These are phyloP conservation scores for Phytophthora multivora DNA, from an alignment of 352 stramenopile species.

Conservation along the genomic window DNA sequence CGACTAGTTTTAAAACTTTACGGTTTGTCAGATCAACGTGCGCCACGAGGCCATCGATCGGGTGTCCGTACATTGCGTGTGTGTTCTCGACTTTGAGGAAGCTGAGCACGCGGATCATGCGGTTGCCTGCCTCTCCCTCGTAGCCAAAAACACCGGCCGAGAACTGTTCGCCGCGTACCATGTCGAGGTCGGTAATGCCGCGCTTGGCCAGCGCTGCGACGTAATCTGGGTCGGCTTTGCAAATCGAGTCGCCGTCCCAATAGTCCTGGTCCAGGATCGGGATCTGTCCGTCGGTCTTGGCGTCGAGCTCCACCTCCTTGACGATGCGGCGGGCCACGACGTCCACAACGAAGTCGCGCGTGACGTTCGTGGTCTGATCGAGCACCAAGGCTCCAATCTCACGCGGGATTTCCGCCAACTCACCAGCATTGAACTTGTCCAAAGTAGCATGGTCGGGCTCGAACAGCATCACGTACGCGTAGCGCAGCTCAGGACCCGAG, in stretches of 20 bases:
- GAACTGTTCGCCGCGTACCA: conserved; percentile 46
- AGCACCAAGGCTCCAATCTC: conserved; percentile 50
- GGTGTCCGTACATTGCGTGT: conserved; percentile 58
- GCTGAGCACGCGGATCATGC: conserved; percentile 58
- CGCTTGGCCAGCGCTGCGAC: conserved; percentile 44
- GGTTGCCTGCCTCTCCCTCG: conserved; percentile 40
- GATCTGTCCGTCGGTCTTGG: conserved; percentile 49
- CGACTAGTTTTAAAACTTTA: conserved; percentile 42
- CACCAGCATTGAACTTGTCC: conserved; percentile 38
- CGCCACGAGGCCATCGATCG: conserved; percentile 50
- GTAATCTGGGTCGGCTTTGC: conserved; percentile 49
- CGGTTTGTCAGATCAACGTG: conserved; percentile 53
- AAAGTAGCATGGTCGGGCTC: conserved; percentile 53
- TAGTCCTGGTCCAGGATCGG: conserved; percentile 58
- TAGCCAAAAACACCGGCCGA: conserved; percentile 52
- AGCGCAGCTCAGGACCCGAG: conserved; percentile 38
- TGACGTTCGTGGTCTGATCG: conserved; percentile 39
- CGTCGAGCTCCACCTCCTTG: conserved; percentile 38
- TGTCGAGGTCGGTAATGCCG: conserved; percentile 50
- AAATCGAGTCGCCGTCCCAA: conserved; percentile 43
- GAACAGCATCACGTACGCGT: conserved; percentile 60
- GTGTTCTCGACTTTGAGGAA: conserved; percentile 44
- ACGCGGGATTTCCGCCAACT: conserved; percentile 39
- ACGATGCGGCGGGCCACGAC: conserved; percentile 37
- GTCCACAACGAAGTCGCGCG: conserved; percentile 48